Evolutionary conservation across 345 rosid genomes (phyloP).

Genomic region (Gossypium sturtianum): DNA sequence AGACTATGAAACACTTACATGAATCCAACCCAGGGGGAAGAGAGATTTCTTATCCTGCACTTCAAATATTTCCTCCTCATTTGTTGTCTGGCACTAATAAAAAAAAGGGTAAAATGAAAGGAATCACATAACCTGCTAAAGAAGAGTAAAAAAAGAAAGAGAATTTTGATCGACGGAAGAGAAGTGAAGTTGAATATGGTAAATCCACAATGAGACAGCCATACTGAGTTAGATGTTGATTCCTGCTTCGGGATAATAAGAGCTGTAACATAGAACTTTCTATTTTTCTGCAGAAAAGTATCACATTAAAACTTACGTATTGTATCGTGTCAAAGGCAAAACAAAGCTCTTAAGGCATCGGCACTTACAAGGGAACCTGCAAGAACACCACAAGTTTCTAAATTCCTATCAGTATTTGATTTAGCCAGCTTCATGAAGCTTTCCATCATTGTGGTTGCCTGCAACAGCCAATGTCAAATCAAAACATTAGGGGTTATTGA

Average conservation of each 20-base stretch:
- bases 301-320: constrained; percentile 19
- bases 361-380: constrained; percentile 90
- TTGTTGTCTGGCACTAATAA: constrained; percentile 82
- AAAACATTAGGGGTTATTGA: not conserved
- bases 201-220: constrained; percentile 16
- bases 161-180: not conserved
- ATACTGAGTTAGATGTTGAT: constrained; percentile 85
- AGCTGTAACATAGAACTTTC: constrained; percentile 79
- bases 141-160: not conserved
- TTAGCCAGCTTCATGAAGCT: constrained; percentile 91
- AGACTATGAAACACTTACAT: constrained; percentile 48
- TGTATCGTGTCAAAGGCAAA: constrained; percentile 4
- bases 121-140: not conserved
- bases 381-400: constrained; percentile 97
- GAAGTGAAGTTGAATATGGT: constrained; percentile 3
- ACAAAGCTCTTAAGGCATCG: constrained; percentile 6
- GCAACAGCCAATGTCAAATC: constrained; percentile 20
- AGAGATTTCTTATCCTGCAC: constrained; percentile 90
- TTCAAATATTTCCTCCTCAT: constrained; percentile 98
- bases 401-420: constrained; percentile 71
- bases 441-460: constrained; percentile 92
- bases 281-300: constrained; percentile 61
- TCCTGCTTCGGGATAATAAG: constrained; percentile 99
- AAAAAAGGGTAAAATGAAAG: not conserved
- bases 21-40: constrained; percentile 98